phyloP scores from a whole-genome alignment of 2,329 filamentous ascomycete genomes.

The Dothideomycetes sp. region DNA sequence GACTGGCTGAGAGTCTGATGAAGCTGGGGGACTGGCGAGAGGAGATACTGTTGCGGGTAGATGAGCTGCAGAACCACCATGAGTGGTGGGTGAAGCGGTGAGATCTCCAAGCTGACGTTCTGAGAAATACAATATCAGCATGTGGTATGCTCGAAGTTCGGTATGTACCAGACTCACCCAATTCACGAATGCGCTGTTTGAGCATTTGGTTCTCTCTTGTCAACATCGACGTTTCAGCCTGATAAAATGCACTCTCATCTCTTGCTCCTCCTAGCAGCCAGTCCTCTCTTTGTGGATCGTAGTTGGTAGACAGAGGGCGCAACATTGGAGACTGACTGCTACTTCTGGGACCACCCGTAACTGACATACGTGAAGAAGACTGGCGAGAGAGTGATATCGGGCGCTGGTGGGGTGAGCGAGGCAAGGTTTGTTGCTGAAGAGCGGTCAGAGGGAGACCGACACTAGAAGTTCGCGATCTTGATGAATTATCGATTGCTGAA shows the following conservation, averaged over 20 bases:
- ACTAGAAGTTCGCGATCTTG: slow-evolving; percentile 2
- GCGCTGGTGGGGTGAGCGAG: slow-evolving; percentile 16
- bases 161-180: slow-evolving; percentile 40
- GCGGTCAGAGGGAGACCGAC: slow-evolving; percentile 11
- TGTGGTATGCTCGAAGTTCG: background rate
- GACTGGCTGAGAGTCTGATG: background rate
- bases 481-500: background rate
- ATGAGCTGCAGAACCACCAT: background rate
- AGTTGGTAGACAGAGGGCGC: slow-evolving; percentile 47
- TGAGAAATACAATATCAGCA: background rate
- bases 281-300: slow-evolving; percentile 35
- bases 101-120: background rate
- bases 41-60: background rate
- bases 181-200: slow-evolving; percentile 59
- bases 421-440: background rate
- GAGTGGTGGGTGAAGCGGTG: background rate
- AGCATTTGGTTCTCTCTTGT: slow-evolving; percentile 76
- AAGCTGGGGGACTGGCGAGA: background rate
- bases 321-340: slow-evolving; percentile 30
- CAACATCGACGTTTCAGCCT: slow-evolving; percentile 70
- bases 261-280: slow-evolving; percentile 48
- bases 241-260: slow-evolving; percentile 69
- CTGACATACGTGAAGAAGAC: slow-evolving; percentile 26
- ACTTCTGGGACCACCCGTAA: slow-evolving; percentile 22
- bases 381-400: slow-evolving; percentile 30